Percentiles rank a stretch among this genome's conserved stretches.
Evolutionary conservation across 2,329 filamentous ascomycete genomes (phyloP).

Genomic region (Elsinoe australis): DNA sequence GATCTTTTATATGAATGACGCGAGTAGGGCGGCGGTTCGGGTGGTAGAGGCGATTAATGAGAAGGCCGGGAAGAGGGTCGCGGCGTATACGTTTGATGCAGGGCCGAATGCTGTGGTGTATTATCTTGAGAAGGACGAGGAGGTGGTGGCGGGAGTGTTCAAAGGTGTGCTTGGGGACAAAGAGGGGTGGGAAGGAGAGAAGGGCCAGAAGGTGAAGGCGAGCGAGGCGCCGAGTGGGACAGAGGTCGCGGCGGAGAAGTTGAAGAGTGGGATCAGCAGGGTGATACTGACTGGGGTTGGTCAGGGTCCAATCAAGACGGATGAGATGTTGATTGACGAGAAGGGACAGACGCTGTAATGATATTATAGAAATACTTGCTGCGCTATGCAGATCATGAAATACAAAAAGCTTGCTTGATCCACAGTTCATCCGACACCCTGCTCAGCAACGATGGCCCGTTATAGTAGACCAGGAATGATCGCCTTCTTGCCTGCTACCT

Average conservation of each 20-base stretch:
- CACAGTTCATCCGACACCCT: too few species aligned
- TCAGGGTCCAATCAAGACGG: conserved; percentile 74
- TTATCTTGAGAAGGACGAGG: conserved; percentile 73
- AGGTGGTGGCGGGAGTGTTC: conserved; percentile 68
- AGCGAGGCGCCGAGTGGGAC: conserved; percentile 52
- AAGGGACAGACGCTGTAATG: conserved; percentile 43
- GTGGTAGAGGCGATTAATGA: conserved; percentile 85
- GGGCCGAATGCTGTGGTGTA: conserved; percentile 96
- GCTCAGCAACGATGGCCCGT: too few species aligned
- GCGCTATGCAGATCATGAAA: conserved; percentile 15
- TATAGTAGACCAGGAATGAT: conserved; percentile 56
- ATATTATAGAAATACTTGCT: neutral
- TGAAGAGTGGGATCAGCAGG: conserved; percentile 74
- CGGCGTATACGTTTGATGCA: conserved; percentile 95
- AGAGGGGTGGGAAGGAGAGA: conserved; percentile 62
- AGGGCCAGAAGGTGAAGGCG: conserved; percentile 46
- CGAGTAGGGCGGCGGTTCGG: conserved; percentile 75
- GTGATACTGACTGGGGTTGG: conserved; percentile 90
- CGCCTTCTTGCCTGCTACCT: conserved; percentile 66
- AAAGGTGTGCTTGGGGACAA: conserved; percentile 56
- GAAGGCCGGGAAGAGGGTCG: conserved; percentile 67
- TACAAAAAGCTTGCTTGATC: neutral
- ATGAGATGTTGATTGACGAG: conserved; percentile 66
- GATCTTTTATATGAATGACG: conserved; percentile 98
- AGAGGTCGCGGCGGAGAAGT: conserved; percentile 46